Percentiles rank a stretch among this genome's conserved stretches.
Evolutionary conservation across 106 monocot species (phyloP).

Genomic region (Gastrodia elata): DNA sequence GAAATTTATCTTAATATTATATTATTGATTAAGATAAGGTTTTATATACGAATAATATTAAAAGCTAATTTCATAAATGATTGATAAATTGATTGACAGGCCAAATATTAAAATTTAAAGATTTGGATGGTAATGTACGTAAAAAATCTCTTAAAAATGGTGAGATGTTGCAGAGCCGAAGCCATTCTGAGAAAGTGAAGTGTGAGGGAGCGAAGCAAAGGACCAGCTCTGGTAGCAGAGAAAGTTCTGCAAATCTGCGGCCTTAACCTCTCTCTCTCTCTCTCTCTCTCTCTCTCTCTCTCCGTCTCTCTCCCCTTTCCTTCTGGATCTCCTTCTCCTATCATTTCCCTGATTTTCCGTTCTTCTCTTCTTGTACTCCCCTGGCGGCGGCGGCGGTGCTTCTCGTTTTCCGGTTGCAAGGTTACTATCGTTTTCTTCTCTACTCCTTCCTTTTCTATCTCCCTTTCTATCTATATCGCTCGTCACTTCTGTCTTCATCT

Average conservation of each 20-base stretch:
- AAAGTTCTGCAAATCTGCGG: constrained; percentile 14
- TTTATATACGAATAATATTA: no score
- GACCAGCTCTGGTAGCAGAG: constrained; percentile 6
- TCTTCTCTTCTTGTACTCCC: not conserved
- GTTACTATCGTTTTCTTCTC: not conserved
- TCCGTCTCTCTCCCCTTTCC: not conserved
- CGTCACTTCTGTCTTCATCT: not conserved
- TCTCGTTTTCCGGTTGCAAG: not conserved
- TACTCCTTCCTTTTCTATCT: not conserved
- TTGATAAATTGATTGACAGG: no score
- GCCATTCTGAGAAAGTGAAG: not conserved
- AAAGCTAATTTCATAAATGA: no score
- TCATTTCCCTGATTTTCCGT: constrained; percentile 4
- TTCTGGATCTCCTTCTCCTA: not conserved
- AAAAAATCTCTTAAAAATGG: no score
- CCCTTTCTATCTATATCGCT: not conserved
- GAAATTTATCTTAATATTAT: no score
- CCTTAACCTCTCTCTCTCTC: constrained; percentile 4
- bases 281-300: constrained; percentile 4
- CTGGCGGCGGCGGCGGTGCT: not conserved
- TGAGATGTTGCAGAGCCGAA: no score
- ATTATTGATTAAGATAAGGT: no score
- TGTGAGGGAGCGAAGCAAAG: constrained; percentile 4
- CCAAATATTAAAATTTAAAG: no score
- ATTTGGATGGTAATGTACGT: no score